A percentile compares a stretch with the other conserved stretches of the same genome.
Evolutionary conservation across 1,284 basidiomycete genomes (phyloP).

Genomic region (Cerrena zonata): DNA sequence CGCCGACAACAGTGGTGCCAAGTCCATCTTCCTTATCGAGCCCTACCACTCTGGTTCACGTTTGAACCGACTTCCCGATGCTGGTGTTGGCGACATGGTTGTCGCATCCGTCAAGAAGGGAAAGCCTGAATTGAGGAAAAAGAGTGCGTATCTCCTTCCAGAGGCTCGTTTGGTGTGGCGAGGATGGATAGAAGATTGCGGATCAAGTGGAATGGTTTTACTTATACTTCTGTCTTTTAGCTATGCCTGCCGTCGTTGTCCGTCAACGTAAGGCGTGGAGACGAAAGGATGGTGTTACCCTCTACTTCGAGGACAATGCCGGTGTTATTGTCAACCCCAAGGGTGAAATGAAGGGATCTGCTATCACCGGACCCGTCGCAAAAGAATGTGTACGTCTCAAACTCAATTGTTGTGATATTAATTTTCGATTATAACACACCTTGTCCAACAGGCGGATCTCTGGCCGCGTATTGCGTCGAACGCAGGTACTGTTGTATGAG

Average conservation of each 20-base stretch:
- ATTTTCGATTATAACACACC: constrained; percentile 4
- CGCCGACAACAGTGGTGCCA: constrained; percentile 99
- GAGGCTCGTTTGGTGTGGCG: neutral
- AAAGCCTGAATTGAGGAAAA: constrained; percentile 99
- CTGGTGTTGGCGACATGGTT: constrained; percentile 98
- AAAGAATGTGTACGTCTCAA: constrained; percentile 81
- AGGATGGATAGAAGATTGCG: neutral
- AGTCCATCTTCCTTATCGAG: constrained; percentile 89
- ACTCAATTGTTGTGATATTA: neutral
- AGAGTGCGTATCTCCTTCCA: constrained; percentile 62
- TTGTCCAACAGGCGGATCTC: constrained; percentile 73
- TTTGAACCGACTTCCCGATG: constrained; percentile 95
- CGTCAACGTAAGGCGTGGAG: constrained; percentile 99
- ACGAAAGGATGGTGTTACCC: constrained; percentile 95
- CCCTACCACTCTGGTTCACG: constrained; percentile 92
- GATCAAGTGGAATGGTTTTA: too few species aligned
- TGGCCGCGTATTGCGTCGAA: constrained; percentile 99
- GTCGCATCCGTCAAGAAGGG: constrained; percentile 99
- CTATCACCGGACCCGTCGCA: constrained; percentile 95
- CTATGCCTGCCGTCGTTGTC: constrained; percentile 95
- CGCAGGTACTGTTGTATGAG: constrained; percentile 92
- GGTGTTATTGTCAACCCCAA: constrained; percentile 98
- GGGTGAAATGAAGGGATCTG: constrained; percentile 99
- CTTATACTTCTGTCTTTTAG: constrained; percentile 37
- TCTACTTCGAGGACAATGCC: constrained; percentile 98